Evolutionary conservation across 1,284 basidiomycete genomes (phyloP).

Genomic region (Taiwanofungus camphoratus): DNA sequence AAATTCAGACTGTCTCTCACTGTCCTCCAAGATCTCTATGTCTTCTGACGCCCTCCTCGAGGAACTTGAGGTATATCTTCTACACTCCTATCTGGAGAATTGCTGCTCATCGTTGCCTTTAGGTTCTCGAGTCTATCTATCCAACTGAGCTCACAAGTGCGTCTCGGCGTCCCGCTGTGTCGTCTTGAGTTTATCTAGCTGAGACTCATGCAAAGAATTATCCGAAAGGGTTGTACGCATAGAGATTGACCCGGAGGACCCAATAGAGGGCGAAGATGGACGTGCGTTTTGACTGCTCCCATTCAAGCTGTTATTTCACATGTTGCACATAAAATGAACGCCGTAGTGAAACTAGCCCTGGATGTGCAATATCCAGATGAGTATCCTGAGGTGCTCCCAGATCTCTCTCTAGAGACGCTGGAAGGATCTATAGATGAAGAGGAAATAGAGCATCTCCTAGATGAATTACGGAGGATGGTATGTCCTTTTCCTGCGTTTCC

Average conservation of each 20-base stretch:
- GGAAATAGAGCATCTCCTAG: constrained; percentile 51
- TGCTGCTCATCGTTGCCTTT: constrained; percentile 9
- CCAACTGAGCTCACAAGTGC: constrained; percentile 88
- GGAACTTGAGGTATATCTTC: constrained; percentile 75
- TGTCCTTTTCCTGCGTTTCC: constrained; percentile 24
- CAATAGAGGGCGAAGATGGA: constrained; percentile 51
- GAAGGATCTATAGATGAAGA: constrained; percentile 67
- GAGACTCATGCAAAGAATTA: constrained; percentile 66
- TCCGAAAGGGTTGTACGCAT: constrained; percentile 82
- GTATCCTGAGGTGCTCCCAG: constrained; percentile 77
- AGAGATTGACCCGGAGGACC: constrained; percentile 84
- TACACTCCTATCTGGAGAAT: constrained; percentile 5
- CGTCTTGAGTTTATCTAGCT: constrained; percentile 31
- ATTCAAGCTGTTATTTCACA: too few species aligned
- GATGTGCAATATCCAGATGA: constrained; percentile 63
- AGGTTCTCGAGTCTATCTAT: constrained; percentile 96
- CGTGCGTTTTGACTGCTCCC: too few species aligned
- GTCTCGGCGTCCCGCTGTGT: constrained; percentile 34
- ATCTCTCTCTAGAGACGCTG: constrained; percentile 60
- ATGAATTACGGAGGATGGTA: constrained; percentile 62
- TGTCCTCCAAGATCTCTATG: constrained; percentile 34
- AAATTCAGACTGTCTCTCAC: too few species aligned
- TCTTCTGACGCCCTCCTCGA: constrained; percentile 62
- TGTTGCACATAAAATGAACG: too few species aligned
- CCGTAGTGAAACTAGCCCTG: constrained; percentile 70